Base-by-base conservation (phyloP, 106 monocot species). In the Phalaenopsis aphrodite region DNA sequence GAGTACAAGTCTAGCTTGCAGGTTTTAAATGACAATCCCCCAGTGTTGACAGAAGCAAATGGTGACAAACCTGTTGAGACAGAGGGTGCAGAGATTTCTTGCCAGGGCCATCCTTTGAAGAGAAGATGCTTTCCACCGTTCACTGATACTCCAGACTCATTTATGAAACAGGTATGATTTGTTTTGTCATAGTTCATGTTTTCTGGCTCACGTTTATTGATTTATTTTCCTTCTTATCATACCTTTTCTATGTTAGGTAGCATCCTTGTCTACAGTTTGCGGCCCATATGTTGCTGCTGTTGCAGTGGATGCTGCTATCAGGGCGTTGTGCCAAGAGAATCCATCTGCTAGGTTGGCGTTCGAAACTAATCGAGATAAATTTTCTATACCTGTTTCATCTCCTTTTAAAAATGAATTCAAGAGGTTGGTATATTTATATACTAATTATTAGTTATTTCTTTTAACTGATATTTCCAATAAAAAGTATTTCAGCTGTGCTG, bases 221-320 rank as follows among this genome's bases (percentile, higher is more conserved):
- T 75, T 38, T 37, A 17, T 76, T 36, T 65, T n/a, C 3, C 43
- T 17, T 58, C 65, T 67, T 56, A 74, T 74, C n/a, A 21, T 19
- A 19, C 3, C 1, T 36, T 78, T 18, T 79, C n/a, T 76, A 19
- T 85, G 52, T 68, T 92, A 98, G 97, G 90, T 94, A 87, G 92
- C 90, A 80, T 55, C 76, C n/a, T 76, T 98, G 77, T 89, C 90
- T 77, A 83, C 86, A 68, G 79, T 90, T 41, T 80, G 81, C 79
- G 92, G 92, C 39, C 86, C 90, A 47, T 64, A 89, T 80, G 73
- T 91, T 84, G 87, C 90, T 67, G 83, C 92, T 47, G 89, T 92
- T 57, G 94, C 90, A 56, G 89, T 90, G 75, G 94, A 89, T 57
- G 87, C 92, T 64, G 87, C 92, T 72, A 79, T 91, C 74, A 56